These are phyloP conservation scores for Saccharomyces hybrid DNA, from an alignment of 1,139 yeast genomes.

Conservation along the genomic window DNA sequence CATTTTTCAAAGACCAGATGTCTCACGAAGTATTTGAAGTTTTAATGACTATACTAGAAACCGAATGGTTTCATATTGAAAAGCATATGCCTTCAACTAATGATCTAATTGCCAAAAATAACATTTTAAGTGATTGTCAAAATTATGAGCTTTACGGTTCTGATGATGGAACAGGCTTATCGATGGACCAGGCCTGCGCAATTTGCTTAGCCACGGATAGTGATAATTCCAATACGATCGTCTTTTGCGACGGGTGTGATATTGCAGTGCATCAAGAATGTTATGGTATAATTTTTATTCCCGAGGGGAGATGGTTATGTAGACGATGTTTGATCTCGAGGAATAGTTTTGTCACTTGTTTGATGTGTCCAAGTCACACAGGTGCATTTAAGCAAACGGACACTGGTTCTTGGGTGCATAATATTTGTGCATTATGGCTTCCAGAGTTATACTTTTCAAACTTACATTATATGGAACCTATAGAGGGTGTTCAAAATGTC, in stretches of 20 bases:
- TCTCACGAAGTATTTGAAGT: constrained; percentile 70
- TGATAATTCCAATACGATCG: constrained; percentile 81
- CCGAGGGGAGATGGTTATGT: constrained; percentile 96
- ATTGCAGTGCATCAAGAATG: constrained; percentile 98
- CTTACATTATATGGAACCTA: constrained; percentile 87
- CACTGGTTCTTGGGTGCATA: constrained; percentile 85
- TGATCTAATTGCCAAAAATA: constrained; percentile 21
- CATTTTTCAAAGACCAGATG: constrained; percentile 33
- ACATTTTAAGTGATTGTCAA: constrained; percentile 4
- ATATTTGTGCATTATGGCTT: constrained; percentile 89
- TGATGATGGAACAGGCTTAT: constrained; percentile 64
- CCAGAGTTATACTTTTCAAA: constrained; percentile 83
- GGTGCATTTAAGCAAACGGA: constrained; percentile 94
- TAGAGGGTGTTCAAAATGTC: constrained; percentile 66
- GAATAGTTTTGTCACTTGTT: constrained; percentile 51
- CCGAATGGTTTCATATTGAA: constrained; percentile 67
- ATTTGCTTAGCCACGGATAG: constrained; percentile 83
- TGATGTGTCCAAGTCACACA: constrained; percentile 79
- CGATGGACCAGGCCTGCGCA: constrained; percentile 76
- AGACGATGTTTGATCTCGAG: constrained; percentile 67
- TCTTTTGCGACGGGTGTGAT: constrained; percentile 94
- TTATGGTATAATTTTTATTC: constrained; percentile 92
- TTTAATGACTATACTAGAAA: constrained; percentile 64
- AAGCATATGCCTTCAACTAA: constrained; percentile 39
- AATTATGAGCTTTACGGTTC: constrained; percentile 53